Conservation (phyloP, 2,329 filamentous ascomycete species). For the Coniochaeta ligniaria region DNA sequence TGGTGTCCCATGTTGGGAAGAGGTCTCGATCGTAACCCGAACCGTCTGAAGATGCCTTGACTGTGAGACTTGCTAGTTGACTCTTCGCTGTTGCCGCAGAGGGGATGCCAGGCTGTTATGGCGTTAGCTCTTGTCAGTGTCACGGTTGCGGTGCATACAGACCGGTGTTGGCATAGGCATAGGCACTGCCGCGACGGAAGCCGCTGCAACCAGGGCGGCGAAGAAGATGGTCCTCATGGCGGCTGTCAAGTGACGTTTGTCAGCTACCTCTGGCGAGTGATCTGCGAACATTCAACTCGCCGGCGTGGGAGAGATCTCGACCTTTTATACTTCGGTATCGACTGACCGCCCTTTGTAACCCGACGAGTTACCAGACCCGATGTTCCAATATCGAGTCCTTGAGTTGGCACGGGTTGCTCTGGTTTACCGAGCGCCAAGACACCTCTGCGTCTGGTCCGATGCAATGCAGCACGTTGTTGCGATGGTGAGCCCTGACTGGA, state of each 20-base stretch:
- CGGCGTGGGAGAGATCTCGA: not conserved
- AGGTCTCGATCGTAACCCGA: conserved; percentile 56
- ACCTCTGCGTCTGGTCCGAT: not conserved
- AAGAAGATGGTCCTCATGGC: not conserved
- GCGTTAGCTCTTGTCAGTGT: not conserved
- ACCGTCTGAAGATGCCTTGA: conserved; percentile 45
- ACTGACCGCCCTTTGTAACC: not conserved
- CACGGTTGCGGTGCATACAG: not conserved
- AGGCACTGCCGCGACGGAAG: not conserved
- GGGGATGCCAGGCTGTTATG: conserved; percentile 52
- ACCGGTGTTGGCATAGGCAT: conserved; percentile 1
- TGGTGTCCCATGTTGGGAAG: conserved; percentile 67
- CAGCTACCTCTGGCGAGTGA: not conserved
- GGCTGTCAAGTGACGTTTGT: not conserved
- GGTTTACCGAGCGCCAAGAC: not conserved
- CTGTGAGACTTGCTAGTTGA: conserved; percentile 51
- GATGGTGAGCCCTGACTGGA: not conserved
- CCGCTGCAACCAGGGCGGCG: not conserved
- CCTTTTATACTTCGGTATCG: not conserved
- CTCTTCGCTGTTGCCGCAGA: conserved; percentile 46
- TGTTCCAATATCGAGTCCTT: not conserved
- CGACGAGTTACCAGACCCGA: not conserved
- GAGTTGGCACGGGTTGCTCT: not conserved
- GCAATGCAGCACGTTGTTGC: not conserved
- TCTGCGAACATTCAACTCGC: not conserved